A percentile compares a stretch with the other conserved stretches of the same genome.
These are phyloP conservation scores for Pestalotiopsis sp. DNA, from an alignment of 2,329 filamentous ascomycete genomes.

Conservation along the genomic window DNA sequence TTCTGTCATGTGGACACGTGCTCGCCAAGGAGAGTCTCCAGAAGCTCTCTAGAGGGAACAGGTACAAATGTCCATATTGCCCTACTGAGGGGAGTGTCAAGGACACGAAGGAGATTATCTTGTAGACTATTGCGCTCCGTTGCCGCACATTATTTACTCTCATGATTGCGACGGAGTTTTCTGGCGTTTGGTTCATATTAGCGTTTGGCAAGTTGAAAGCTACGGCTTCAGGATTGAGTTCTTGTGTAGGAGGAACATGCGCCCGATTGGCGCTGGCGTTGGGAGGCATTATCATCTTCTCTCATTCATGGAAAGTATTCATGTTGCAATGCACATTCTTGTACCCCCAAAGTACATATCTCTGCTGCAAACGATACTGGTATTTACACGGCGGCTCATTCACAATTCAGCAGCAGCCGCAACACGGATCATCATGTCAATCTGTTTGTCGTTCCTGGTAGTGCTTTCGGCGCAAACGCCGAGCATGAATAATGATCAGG, in stretches of 20 bases:
- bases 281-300: not conserved
- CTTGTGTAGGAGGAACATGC: not conserved
- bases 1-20: conserved; percentile 94
- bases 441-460: no score
- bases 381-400: no score
- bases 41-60: conserved; percentile 74
- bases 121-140: conserved; percentile 44
- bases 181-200: not conserved
- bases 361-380: no score
- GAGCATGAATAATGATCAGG: not conserved
- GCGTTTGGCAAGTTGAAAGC: not conserved
- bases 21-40: conserved; percentile 84
- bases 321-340: no score
- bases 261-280: not conserved
- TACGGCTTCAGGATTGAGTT: not conserved
- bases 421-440: no score
- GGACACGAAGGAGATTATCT: conserved; percentile 74
- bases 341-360: no score
- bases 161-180: not conserved
- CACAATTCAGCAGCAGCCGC: no score
- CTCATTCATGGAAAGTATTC: not conserved
- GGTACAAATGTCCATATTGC: conserved; percentile 97
- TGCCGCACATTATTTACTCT: not conserved
- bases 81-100: conserved; percentile 78
- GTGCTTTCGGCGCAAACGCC: no score